These are phyloP conservation scores for Aspergillus niger DNA, from an alignment of 2,329 filamentous ascomycete species.

Conservation along the genomic window DNA sequence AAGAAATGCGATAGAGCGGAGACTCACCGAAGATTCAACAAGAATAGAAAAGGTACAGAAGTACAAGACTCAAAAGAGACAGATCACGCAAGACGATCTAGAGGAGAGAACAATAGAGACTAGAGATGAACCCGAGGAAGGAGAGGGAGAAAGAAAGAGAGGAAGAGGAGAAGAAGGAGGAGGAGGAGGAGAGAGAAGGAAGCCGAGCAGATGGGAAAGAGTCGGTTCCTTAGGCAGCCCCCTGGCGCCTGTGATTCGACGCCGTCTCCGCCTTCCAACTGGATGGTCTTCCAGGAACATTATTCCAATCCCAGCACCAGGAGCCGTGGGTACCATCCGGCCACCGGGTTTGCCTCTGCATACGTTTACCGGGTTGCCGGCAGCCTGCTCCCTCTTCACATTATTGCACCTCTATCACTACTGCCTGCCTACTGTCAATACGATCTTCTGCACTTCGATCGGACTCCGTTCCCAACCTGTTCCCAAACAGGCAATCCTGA, in stretches of 20 bases:
- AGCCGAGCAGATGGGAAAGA: conserved; percentile 5
- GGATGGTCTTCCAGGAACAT: neutral
- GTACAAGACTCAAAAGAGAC: conserved; percentile 1
- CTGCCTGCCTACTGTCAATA: neutral
- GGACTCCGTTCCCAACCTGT: neutral
- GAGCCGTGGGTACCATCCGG: conserved; percentile 16
- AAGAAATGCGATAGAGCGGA: neutral
- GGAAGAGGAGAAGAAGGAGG: conserved; percentile 11
- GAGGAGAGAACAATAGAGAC: neutral
- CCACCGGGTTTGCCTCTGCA: neutral
- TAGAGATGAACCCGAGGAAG: conserved; percentile 10
- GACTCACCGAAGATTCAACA: neutral
- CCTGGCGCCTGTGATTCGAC: conserved; percentile 19
- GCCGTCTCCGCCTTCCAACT: conserved; percentile 13
- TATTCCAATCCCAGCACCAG: neutral
- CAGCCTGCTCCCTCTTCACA: neutral
- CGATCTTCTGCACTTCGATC: neutral
- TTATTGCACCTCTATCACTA: neutral
- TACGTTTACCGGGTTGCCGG: neutral
- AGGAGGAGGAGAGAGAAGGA: conserved; percentile 11
- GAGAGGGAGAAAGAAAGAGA: conserved; percentile 10
- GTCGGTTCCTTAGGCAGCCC: conserved; percentile 6
- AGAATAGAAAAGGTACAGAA: neutral
- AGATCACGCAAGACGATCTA: conserved; percentile 7
- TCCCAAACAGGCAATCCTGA: conserved; percentile 1